Percentiles rank a stretch among this genome's conserved stretches.
Conservation (phyloP, 2,329 filamentous ascomycete genomes). For the Venturia asperata region DNA sequence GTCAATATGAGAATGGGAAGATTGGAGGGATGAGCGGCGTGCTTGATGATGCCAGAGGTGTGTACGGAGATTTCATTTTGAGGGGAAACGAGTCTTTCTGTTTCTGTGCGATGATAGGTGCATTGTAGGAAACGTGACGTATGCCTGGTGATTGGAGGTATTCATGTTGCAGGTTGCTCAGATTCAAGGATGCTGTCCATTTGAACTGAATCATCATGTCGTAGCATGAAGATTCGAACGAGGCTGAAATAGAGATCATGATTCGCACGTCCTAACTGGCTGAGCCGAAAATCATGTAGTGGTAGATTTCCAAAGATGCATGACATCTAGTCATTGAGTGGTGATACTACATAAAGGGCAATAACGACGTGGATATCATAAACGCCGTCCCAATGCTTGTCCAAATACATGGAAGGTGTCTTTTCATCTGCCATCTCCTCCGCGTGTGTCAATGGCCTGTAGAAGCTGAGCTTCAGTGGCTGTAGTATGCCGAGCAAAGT, state of each 20-base stretch:
- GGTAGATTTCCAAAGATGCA: background rate
- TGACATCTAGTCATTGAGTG: background rate
- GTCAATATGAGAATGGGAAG: background rate
- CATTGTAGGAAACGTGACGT: background rate
- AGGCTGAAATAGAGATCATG: background rate
- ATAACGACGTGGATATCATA: slow-evolving; percentile 5
- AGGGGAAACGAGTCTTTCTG: background rate
- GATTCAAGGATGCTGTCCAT: background rate
- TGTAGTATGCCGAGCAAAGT: background rate
- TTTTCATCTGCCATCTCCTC: background rate
- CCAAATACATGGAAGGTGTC: background rate
- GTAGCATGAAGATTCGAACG: background rate
- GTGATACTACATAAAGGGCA: background rate
- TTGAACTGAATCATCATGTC: background rate
- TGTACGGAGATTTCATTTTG: background rate
- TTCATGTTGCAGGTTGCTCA: background rate
- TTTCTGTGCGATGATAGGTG: background rate
- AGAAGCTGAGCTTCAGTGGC: background rate
- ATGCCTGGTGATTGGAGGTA: background rate
- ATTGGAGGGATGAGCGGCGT: background rate
- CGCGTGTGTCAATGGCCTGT: background rate
- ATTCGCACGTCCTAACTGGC: background rate
- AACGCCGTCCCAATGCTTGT: slow-evolving; percentile 11
- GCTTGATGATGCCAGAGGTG: background rate
- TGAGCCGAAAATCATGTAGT: too few species aligned